Evolutionary conservation across 2,329 filamentous ascomycete species (phyloP), one percentile per base, ranked within the genome.

Genomic region (Fusarium guadeloupense): DNA sequence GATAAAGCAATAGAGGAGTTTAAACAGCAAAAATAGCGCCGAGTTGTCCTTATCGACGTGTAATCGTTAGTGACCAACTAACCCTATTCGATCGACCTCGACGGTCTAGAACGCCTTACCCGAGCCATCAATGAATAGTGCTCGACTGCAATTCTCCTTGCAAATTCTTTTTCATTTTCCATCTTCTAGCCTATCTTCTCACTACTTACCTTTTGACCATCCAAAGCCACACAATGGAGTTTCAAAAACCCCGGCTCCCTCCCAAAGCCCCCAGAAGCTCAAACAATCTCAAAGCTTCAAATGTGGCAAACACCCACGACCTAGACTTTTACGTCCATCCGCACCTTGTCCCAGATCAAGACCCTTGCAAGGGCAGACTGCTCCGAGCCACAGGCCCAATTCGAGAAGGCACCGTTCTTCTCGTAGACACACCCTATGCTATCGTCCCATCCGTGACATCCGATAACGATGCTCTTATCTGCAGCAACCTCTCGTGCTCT

Each of bases 401-500:
- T 4, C 52, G 56, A 37, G 66, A 58, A 30, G 70, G 70, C 40
- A 71, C 70, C 17, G 39, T 69, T 20, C 59, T 72, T 16, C 67
- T 72, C 30, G 44, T 69, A 47, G 70, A 72, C 44, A 59, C 47
- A 21, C 59, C 70, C 2, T 72, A 70, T 63, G 70, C 70, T 35
- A 67, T 70, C 41, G 59, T 72, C 20, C 70, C 70, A 13, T 61
- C 62, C 10, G 64, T 63, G 50, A 62, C 58, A n/a, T 56, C 51
- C 16, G 43, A 51, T 26, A 53, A 20, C 12, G 51, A 66, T 33
- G 17, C 59, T 12, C 43, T 72, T 21, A 52, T 71, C 6, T 72
- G 70, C 58, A 72, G 70, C 62, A 72, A 70, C 39, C 46, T 70
- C 3, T 41, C 37, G 9, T 72, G 70, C 46, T 71, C 67, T 4